Base-by-base conservation (phyloP, 164 flowering plant genomes). In the Vitis vinifera region DNA sequence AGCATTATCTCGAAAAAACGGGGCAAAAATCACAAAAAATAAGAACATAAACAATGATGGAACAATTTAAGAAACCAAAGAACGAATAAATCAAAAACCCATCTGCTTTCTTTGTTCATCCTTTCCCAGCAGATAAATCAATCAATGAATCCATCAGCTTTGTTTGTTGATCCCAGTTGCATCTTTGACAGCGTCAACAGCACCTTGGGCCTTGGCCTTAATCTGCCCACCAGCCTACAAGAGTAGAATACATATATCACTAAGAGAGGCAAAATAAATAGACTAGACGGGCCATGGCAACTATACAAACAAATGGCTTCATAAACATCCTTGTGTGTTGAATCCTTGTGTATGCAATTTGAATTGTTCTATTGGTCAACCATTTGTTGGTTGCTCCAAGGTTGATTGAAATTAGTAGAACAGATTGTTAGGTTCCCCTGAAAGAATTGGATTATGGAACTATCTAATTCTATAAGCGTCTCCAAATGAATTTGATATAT, bases 121-220 rank as follows among this genome's bases (percentile, higher is more conserved):
- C 44, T 37, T 6, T 37, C 6, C 4, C 44, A 37, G 44, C 44
- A 9, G 50, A 49, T 47, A 23, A 17, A 10, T 37, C 12, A 51
- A 51, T 19, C 12, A 64, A 30, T 13, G 19, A 8, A n/a, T 65
- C 17, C 31, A 13, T 65, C 68, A 65, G 58, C 47, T 23, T 6
- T 27, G 13, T 31, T 65, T 65, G 68, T 65, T 52, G 49, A 51
- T 65, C 58, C 68, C 68, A 1, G 68, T 65, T 15, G 68, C 58
- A 14, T 52, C 58, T 23, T 65, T 51, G 48, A 65, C 58, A 8
- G 68, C 58, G 19, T 65, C 55, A 15, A 47, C 59, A 8, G 59
- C 59, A 4, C 48, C 68, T 14, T 65, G 68, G 52, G 59, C 58
- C 47, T 51, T 51, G 47, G 57, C 57, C 48, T 13, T 65, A 6